Evolutionary conservation across 106 monocot genomes (phyloP), one percentile per base, ranked within the genome.

Genomic region (Xerophyta viscosa): DNA sequence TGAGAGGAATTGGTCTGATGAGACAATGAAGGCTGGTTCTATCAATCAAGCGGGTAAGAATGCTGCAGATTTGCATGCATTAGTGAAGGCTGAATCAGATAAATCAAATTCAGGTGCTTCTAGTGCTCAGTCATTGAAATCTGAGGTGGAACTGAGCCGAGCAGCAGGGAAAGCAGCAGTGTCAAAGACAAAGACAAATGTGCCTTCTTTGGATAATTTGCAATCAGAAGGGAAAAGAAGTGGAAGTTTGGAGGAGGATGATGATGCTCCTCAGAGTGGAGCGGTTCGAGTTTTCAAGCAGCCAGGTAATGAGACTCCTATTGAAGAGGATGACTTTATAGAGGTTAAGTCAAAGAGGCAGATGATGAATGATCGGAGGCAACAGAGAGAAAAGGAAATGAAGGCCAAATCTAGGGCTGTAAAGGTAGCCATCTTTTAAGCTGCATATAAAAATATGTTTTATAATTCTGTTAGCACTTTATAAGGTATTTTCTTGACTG

Each of bases 271-370:
- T 52, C 78, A 67, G 49, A 79, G 67, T 67, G 84, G 84, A 29
- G 56, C 81, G 55, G 76, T 88, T 41, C 70, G 88, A 39, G 66
- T 96, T 62, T 88, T 81, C 56, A 82, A 73, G 24, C 94, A 96
- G 48, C 72, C 77, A 23, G 94, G 94, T 8, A 96, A 88, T 65
- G 94, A 88, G 76, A 65, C 75, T 54, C 88, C 84, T 48, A 76
- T 68, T 60, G 88, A 96, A 61, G 94, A 73, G 46, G 84, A 88
- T 79, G 84, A 80, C 56, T 96, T 96, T 56, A 88, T 96, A 48
- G 69, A 96, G 69, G 94, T 96, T 26, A 88, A 78, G 55, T 96
- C 94, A 29, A 96, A 96, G 69, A 78, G 78, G 67, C 88, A 96
- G 62, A 88, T 96, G 74, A 52, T 88, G 39, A 84, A 76, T 82